Percentiles rank a stretch among this genome's conserved stretches.
These are phyloP conservation scores for Cucurbitaria berberidis DNA, from an alignment of 2,329 filamentous ascomycete genomes.

Conservation along the genomic window DNA sequence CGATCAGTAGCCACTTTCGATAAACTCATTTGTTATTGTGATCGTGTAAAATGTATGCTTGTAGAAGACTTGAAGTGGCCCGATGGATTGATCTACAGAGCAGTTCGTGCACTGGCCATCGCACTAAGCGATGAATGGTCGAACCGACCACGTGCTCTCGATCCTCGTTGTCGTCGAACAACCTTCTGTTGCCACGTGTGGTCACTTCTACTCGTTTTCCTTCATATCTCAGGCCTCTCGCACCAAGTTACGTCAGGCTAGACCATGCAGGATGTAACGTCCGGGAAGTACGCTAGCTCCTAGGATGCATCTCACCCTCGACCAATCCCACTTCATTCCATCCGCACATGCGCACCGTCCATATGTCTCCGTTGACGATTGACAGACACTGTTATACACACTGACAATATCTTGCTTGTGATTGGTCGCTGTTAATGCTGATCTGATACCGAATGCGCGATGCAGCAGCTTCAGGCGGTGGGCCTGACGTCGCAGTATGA, in stretches of 20 bases:
- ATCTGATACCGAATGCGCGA: conserved; percentile 2
- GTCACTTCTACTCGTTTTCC: neutral
- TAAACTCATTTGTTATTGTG: too few species aligned
- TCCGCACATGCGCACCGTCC: conserved; percentile 18
- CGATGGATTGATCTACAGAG: too few species aligned
- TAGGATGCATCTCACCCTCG: neutral
- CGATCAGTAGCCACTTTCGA: too few species aligned
- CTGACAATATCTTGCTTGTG: conserved; percentile 5
- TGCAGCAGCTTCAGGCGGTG: neutral
- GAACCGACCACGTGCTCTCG: neutral
- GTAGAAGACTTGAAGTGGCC: too few species aligned
- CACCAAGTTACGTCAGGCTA: neutral
- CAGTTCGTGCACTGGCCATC: too few species aligned
- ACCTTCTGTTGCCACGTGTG: too few species aligned
- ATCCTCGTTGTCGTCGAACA: neutral
- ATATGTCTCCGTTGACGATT: conserved; percentile 15
- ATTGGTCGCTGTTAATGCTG: conserved; percentile 7
- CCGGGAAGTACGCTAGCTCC: neutral
- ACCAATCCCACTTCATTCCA: conserved; percentile 13
- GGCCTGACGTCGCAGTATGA: neutral
- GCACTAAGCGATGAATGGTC: neutral
- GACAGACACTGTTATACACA: conserved; percentile 13
- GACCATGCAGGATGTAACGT: neutral
- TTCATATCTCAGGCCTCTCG: neutral
- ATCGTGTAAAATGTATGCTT: too few species aligned